Evolutionary conservation across 371 early-diverging fungal species (phyloP).

Genomic region (Aphelidium insulamus): DNA sequence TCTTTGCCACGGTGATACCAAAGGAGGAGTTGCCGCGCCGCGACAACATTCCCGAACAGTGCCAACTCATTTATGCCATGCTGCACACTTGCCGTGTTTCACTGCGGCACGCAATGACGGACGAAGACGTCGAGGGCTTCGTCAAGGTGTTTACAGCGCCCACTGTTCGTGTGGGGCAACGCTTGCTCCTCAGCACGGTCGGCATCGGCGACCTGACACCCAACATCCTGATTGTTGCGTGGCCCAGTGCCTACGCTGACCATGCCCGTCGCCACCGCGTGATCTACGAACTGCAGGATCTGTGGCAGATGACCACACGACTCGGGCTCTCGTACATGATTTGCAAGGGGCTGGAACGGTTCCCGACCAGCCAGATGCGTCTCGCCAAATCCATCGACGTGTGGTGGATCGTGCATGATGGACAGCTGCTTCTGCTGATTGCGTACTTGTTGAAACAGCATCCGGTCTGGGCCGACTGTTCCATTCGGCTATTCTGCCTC

Average conservation of each 20-base stretch:
- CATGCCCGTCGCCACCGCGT: no score
- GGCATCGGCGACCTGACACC: constrained; percentile 2
- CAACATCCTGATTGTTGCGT: neutral
- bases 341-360: neutral
- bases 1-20: no score
- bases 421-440: neutral
- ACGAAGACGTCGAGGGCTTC: neutral
- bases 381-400: neutral
- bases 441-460: constrained; percentile 1
- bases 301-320: neutral
- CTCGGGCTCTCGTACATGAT: neutral
- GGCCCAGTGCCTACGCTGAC: neutral
- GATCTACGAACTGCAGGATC: neutral
- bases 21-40: no score
- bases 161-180: neutral
- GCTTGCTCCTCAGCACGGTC: neutral
- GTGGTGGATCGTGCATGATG: constrained; percentile 1
- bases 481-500: neutral
- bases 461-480: neutral
- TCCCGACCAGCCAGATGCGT: neutral
- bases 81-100: no score
- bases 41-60: no score
- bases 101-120: neutral
- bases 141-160: constrained; percentile 1
- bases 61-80: no score